Evolutionary conservation across 192 early-diverging fungal species (phyloP).

Genomic region (Geranomyces michiganensis): DNA sequence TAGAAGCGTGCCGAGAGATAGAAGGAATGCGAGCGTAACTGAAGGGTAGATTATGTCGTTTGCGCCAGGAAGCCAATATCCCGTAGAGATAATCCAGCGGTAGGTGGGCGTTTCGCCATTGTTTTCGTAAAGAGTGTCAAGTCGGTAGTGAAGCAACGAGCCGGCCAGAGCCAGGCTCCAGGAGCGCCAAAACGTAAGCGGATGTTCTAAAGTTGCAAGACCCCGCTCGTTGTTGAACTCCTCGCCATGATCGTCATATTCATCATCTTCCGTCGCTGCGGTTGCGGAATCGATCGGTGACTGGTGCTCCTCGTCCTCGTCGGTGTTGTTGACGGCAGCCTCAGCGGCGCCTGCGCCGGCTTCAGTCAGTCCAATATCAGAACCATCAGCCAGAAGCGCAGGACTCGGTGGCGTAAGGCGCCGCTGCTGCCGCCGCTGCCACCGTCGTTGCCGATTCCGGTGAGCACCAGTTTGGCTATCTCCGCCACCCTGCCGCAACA

Average conservation of each 20-base stretch:
- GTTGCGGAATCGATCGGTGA: not conserved
- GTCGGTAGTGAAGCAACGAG: slow-evolving; percentile 24
- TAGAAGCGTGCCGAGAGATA: slow-evolving; percentile 1
- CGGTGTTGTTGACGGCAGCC: not conserved
- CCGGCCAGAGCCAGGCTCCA: slow-evolving; percentile 20
- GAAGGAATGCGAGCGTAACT: slow-evolving; percentile 19
- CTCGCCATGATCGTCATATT: not conserved
- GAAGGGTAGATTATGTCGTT: slow-evolving; percentile 31
- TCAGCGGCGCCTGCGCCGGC: not conserved
- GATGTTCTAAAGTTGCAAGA: not conserved
- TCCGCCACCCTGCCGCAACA: not conserved
- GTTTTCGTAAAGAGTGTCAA: slow-evolving; percentile 32
- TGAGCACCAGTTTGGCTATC: too few species aligned
- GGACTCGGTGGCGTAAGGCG: not conserved
- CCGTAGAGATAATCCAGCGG: slow-evolving; percentile 26
- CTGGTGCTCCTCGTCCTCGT: not conserved
- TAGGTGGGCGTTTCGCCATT: slow-evolving; percentile 19
- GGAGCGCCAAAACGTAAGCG: slow-evolving; percentile 11
- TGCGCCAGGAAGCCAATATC: slow-evolving; percentile 30
- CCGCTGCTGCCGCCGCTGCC: too few species aligned
- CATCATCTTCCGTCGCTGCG: not conserved
- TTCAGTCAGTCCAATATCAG: slow-evolving; percentile 5
- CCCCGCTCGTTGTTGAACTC: not conserved
- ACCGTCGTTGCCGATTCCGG: not conserved
- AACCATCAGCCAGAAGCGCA: not conserved